phyloP scores from a whole-genome alignment of 2,329 filamentous ascomycete species.

The Phyllosticta ampelicida region DNA sequence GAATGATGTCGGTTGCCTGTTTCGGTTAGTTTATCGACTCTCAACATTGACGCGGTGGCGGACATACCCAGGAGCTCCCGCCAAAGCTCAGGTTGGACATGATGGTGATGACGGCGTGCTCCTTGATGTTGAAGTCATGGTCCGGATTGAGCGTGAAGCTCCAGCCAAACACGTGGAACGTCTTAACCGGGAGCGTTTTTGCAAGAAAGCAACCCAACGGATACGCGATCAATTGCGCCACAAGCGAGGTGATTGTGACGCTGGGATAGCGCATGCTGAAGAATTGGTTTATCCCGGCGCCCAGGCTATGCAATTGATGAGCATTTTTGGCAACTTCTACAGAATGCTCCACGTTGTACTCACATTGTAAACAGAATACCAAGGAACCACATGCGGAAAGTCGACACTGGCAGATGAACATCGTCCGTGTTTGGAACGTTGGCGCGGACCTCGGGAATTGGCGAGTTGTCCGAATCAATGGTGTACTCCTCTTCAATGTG shows the following conservation, averaged over 20 bases:
- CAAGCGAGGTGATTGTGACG: slow-evolving; percentile 47
- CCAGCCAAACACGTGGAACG: slow-evolving; percentile 4
- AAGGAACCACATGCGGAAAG: slow-evolving; percentile 36
- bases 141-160: slow-evolving; percentile 38
- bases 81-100: slow-evolving; percentile 44
- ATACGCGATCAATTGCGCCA: slow-evolving; percentile 25
- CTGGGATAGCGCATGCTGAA: slow-evolving; percentile 29
- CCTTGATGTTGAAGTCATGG: slow-evolving; percentile 49
- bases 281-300: slow-evolving; percentile 20
- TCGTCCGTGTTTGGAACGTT: slow-evolving; percentile 10
- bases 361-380: slow-evolving; percentile 35
- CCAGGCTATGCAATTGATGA: not conserved
- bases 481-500: slow-evolving; percentile 9
- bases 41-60: not conserved
- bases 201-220: slow-evolving; percentile 17
- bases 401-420: slow-evolving; percentile 24
- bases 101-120: slow-evolving; percentile 51
- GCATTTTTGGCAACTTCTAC: not conserved
- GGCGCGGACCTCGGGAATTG: slow-evolving; percentile 8
- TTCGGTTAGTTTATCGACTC: not conserved
- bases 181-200: slow-evolving; percentile 3
- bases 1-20: slow-evolving; percentile 19
- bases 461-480: slow-evolving; percentile 9
- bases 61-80: slow-evolving; percentile 44
- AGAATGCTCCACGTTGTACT: slow-evolving; percentile 10